A percentile compares a stretch with the other conserved stretches of the same genome.
Conservation (phyloP, 768 basidiomycete species). For the Obba rivulosa region DNA sequence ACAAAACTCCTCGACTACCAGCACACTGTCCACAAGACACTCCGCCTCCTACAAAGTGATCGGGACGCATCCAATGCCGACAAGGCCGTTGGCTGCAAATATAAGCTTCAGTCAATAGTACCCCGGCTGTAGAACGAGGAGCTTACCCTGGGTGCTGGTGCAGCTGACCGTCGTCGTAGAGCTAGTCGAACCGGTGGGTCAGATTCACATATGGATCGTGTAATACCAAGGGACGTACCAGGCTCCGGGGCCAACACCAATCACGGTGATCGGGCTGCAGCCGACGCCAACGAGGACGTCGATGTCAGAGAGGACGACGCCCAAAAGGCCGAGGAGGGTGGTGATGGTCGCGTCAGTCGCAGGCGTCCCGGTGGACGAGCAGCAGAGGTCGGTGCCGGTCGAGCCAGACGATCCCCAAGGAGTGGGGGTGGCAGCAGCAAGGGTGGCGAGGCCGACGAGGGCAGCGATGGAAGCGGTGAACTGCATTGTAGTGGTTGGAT, state of each 20-base stretch:
- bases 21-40: too few relatives aligned
- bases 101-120: too few relatives aligned
- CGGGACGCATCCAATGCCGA: too few relatives aligned
- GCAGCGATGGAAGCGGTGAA: background rate
- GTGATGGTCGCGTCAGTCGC: background rate
- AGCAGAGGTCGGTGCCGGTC: background rate
- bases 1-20: too few relatives aligned
- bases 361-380: slow-evolving; percentile 1
- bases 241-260: slow-evolving; percentile 6
- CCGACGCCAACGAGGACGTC: slow-evolving; percentile 11
- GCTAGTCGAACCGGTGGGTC: too few relatives aligned
- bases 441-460: background rate
- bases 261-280: slow-evolving; percentile 14
- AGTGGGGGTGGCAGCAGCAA: slow-evolving; percentile 5
- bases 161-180: too few relatives aligned
- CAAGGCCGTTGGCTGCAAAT: too few relatives aligned
- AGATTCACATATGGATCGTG: too few relatives aligned
- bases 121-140: too few relatives aligned
- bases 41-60: too few relatives aligned
- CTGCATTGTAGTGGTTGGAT: too few relatives aligned
- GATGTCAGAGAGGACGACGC: slow-evolving; percentile 13
- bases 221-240: background rate
- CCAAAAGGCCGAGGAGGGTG: slow-evolving; percentile 5
- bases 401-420: background rate
- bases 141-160: too few relatives aligned